These are phyloP conservation scores for Gossypium davidsonii DNA, from an alignment of 441 rosid genomes.

Conservation along the genomic window DNA sequence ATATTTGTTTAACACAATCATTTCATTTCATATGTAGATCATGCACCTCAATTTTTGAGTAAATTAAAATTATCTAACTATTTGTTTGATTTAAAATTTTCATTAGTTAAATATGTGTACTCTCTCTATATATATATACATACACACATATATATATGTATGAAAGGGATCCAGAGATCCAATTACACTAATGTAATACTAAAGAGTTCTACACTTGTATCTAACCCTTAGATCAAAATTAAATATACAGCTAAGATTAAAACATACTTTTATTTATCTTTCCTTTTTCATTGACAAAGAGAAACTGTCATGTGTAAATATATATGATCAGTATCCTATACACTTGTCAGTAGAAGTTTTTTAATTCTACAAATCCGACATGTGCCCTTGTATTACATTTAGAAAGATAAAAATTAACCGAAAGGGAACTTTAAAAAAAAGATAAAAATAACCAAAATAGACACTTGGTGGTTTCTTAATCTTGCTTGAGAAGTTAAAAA, in stretches of 20 bases:
- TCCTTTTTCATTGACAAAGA: background rate
- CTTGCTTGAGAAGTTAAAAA: background rate
- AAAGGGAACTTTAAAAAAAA: background rate
- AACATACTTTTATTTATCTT: background rate
- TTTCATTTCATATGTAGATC: background rate
- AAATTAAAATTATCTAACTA: background rate
- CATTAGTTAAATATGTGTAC: background rate
- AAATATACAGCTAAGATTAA: background rate
- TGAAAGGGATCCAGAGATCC: background rate
- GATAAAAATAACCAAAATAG: background rate
- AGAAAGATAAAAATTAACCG: background rate
- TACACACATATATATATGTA: background rate
- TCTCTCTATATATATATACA: background rate
- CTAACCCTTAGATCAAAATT: background rate
- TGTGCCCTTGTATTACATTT: background rate
- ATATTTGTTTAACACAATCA: background rate
- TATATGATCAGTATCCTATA: background rate
- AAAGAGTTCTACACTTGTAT: background rate
- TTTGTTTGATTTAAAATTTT: background rate
- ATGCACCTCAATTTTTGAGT: background rate
- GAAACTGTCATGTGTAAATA: background rate
- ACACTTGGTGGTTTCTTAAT: background rate
- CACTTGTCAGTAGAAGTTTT: background rate
- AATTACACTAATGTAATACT: background rate
- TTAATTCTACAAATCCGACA: background rate